Base-by-base conservation (phyloP, 2,329 filamentous ascomycete genomes). In the Colletotrichum godetiae region DNA sequence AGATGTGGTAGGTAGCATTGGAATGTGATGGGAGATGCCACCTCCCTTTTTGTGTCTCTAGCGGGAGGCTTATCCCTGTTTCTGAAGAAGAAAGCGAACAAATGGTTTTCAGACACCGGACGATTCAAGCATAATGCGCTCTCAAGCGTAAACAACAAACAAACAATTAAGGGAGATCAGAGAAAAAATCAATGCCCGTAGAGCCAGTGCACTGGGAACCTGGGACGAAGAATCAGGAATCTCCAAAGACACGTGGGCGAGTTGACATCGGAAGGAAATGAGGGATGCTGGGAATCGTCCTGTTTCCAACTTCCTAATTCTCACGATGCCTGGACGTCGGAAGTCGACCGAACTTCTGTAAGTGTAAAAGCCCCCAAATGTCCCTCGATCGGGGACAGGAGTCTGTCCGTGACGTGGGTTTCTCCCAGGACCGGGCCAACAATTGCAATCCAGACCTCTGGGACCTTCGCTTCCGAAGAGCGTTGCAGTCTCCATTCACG, bases 321-420 rank as follows among this genome's bases (percentile, higher is more conserved):
- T 53, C 19, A 22, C 42, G 42, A 49, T 49, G 42, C 6, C 7
- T 24, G 4, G 31, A n/a, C 2, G 10, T 31, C 71, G 71, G 71
- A 73, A 70, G 55, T 73, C 61, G 71, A 66, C 71, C 71, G 71
- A 73, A 49, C 29, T n/a, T 19, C 15, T n/a, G 15, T 19, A 55
- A 19, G 42, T 10, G n/a, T 7, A 15, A 24, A 55, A 10, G 37
- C 37, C 42, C 42, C 66, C 15, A 64, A 19, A 60, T 59, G 24
- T 15, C 15, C 22, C 29, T 58, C 24, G 6, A 42, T 61, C 67
- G 61, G 71, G 46, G 29, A 27, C 24, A 66, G 55, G 33, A 66
- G 56, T 73, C 65, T 57, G 56, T 37, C 60, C 61, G 71, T 59
- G 46, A 42, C 56, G 22, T 42, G 22, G 55, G 35, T 33, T 31